Evolutionary conservation across 106 monocot genomes (phyloP), one percentile per base, ranked within the genome.

Genomic region (Vanilla planifolia): DNA sequence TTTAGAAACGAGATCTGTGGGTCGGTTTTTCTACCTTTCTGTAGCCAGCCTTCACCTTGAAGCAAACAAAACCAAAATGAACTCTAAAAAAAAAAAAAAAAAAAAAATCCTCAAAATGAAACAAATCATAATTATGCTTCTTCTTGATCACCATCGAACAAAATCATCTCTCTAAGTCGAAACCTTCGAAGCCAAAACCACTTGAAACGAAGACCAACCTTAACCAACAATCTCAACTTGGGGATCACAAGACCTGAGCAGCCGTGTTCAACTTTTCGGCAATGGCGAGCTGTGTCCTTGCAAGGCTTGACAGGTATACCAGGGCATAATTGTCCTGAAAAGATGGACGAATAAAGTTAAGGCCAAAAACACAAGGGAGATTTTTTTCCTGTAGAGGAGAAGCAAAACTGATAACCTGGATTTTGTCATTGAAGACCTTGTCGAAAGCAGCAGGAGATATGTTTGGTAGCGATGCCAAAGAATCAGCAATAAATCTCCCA

Each of bases 361-460:
- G 15, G 11, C 9, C 0, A 0, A 20, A 28, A 29, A 15, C 4
- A 32, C 15, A 13, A 53, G 9, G 3, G 21, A 34, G 1, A 14
- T 5, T 34, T 17, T 36, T 34, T 35, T n/a, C n/a, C n/a, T n/a
- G n/a, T n/a, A n/a, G 14, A 32, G 15, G 3, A 2, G 26, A 50
- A 50, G 26, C 6, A 9, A 50, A 7, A 27, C 45, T 2, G 15
- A 46, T 16, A 35, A 96, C 95, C 86, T 96, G 95, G 65, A 96
- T 69, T 56, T 46, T 90, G 42, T 90, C 86, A 68, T 87, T 96
- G 64, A 96, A 96, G 48, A 96, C 51, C 73, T 84, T 90, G 61
- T 96, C 95, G 65, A 96, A 86, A 66, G 70, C 80, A 33, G 76
- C 55, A 2, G 95, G 86, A 56, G 81, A 76, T 40, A 96, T 67